Conservation (phyloP, 441 rosid species). For the Mallotus repandus region DNA sequence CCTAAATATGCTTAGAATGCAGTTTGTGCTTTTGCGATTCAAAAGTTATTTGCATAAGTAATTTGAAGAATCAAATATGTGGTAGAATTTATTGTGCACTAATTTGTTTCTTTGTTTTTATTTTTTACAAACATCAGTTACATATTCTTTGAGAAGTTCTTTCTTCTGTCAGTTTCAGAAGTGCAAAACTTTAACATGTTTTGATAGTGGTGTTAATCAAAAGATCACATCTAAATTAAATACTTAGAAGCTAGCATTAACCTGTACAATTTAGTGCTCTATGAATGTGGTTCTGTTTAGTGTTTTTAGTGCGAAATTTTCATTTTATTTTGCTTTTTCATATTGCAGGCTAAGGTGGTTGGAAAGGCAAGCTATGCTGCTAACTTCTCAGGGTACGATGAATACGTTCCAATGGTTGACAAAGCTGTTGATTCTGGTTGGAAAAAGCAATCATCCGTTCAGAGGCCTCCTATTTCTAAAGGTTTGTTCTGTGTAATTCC, state of each 20-base stretch:
- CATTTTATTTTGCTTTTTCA: not conserved
- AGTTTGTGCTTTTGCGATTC: not conserved
- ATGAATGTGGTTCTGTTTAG: not conserved
- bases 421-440: conserved; percentile 90
- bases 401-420: conserved; percentile 97
- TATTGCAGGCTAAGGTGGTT: conserved; percentile 65
- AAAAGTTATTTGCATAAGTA: not conserved
- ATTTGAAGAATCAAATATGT: not conserved
- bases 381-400: conserved; percentile 86
- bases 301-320: not conserved
- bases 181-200: not conserved
- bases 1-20: too few species aligned
- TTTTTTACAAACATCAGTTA: not conserved
- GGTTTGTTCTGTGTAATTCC: conserved; percentile 37
- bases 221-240: not conserved
- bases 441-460: conserved; percentile 63
- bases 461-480: conserved; percentile 54
- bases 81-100: not conserved
- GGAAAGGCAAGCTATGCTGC: conserved; percentile 68
- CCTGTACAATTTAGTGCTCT: not conserved
- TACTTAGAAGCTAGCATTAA: not conserved
- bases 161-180: not conserved
- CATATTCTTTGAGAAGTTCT: not conserved
- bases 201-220: not conserved
- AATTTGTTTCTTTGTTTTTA: not conserved